Conservation (phyloP, 805 yeast genomes). For the Lachancea sp. region DNA sequence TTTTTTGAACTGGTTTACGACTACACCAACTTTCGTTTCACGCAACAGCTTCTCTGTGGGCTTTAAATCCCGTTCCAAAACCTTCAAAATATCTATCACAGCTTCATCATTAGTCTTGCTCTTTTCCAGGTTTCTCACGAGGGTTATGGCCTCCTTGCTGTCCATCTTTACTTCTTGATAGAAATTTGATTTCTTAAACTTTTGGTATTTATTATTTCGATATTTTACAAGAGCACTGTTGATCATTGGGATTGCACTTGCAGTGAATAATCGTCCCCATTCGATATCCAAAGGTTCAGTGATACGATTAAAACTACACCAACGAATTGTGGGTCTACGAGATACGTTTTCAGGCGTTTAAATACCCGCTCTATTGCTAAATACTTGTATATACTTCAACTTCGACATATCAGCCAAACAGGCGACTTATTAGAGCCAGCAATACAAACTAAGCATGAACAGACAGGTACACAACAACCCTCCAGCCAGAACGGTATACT, state of each 20-base stretch:
- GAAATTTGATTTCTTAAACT: not conserved
- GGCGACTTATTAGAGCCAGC: not conserved
- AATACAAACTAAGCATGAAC: conserved; percentile 5
- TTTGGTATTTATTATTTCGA: not conserved
- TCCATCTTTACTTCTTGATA: conserved; percentile 41
- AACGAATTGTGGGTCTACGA: not conserved
- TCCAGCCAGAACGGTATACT: conserved; percentile 49
- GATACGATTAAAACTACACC: too few species aligned
- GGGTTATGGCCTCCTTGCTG: conserved; percentile 62
- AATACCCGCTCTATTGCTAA: not conserved
- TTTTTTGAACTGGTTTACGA: conserved; percentile 81
- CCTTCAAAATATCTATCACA: conserved; percentile 57
- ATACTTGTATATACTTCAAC: not conserved
- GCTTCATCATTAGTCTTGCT: conserved; percentile 52
- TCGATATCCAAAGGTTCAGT: too few species aligned
- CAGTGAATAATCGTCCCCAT: too few species aligned
- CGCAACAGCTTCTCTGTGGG: conserved; percentile 84
- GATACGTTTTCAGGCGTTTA: not conserved
- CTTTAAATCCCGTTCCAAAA: conserved; percentile 58
- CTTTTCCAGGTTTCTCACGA: conserved; percentile 69
- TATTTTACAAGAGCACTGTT: not conserved
- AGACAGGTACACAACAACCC: conserved; percentile 23
- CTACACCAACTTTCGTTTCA: conserved; percentile 94
- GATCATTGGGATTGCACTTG: too few species aligned
- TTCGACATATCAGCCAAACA: not conserved